Evolutionary conservation across 164 flowering plant species (phyloP), one percentile per base, ranked within the genome.

Genomic region (Aristolochia fimbriata): DNA sequence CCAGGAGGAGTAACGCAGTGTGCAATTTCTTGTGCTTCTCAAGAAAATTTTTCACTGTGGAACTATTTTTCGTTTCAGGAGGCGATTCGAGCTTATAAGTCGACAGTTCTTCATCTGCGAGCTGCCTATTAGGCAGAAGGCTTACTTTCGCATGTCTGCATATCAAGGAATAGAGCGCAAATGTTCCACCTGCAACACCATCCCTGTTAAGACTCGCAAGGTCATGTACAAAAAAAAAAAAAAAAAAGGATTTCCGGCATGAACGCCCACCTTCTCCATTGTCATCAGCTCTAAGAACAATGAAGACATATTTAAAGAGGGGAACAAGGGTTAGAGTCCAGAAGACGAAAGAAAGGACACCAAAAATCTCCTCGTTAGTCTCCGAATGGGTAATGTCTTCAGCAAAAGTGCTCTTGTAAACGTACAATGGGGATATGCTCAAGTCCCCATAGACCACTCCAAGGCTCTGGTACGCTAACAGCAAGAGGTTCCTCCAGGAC

Each of bases 391-490:
- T 76, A 67, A 86, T 83, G 57, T 86, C 93, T 61, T 82, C 87
- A 45, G 93, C 89, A 74, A 86, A 89, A 51, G 96, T 83, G 78
- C 91, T 89, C 65, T 75, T 86, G 81, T 73, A 89, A 19, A 89
- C 97, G 68, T 89, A 89, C 19, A 87, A 75, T 41, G 97, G 96
- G 51, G 97, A 89, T 45, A 83, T 89, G 70, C 91, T 74, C 60
- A 89, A 65, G 81, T 89, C 94, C 9, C 97, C 97, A 73, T 89
- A 89, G 5, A 89, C 94, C 25, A 89, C 97, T 15, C 97, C 96
- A 49, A 89, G 85, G 67, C 88, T 86, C 68, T 89, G 97, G 69
- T 89, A 89, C 53, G 97, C 88, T 61, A 89, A 66, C 22, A 85
- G 66, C 74, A 86, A 55, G 37, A 69, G 24, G 0, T 76, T 77